Percentiles rank a stretch among this genome's conserved stretches.
Conservation (phyloP, 495 filamentous ascomycete genomes). For the Emericellopsis terricola region DNA sequence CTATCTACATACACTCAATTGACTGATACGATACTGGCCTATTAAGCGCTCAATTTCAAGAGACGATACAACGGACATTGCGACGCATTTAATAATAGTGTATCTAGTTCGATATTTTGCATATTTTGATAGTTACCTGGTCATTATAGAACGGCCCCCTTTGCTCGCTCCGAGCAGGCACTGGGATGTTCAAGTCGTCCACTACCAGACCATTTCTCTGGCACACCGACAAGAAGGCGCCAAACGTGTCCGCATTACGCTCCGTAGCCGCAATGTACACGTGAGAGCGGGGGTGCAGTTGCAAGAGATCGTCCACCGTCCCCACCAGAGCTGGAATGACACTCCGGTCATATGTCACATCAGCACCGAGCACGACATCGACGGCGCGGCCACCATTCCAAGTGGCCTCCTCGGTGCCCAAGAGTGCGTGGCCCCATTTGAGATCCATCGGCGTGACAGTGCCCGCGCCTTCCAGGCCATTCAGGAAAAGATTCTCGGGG, state of each 20-base stretch:
- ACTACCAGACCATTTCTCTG: constrained; percentile 13
- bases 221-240: constrained; percentile 21
- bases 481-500: constrained; percentile 47
- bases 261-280: constrained; percentile 30
- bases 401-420: constrained; percentile 21
- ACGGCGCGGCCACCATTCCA: constrained; percentile 25
- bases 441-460: constrained; percentile 30
- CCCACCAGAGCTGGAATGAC: constrained; percentile 24
- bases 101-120: constrained; percentile 14
- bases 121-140: constrained; percentile 22
- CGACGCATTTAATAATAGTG: too few relatives aligned
- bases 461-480: constrained; percentile 31
- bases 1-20: too few relatives aligned
- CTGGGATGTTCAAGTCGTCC: constrained; percentile 14
- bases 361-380: constrained; percentile 30
- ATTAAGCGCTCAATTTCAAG: too few relatives aligned
- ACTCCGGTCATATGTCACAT: constrained; percentile 30
- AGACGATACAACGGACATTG: too few relatives aligned
- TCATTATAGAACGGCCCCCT: constrained; percentile 30
- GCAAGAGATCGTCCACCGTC: constrained; percentile 24
- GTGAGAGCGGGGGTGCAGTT: constrained; percentile 13
- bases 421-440: constrained; percentile 39
- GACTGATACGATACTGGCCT: too few relatives aligned
- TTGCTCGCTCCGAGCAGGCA: constrained; percentile 16
- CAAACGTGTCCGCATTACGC: constrained; percentile 26